Percentiles rank a stretch among this genome's conserved stretches.
phyloP scores from a whole-genome alignment of 495 filamentous ascomycete species.

The Hyaloscypha bicolor region DNA sequence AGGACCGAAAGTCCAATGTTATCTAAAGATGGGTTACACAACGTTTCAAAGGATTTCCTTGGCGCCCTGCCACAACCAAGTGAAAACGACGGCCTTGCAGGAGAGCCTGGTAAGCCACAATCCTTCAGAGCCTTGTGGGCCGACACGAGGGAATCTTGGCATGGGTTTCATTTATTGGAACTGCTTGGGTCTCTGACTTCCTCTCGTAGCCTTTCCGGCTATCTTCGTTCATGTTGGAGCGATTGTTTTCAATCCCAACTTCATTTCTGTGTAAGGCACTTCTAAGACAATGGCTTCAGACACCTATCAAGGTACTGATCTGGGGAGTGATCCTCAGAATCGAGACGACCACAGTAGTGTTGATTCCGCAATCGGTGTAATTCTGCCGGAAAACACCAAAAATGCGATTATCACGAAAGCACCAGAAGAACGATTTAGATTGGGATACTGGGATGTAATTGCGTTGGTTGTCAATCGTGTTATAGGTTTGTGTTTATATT shows the following conservation, averaged over 20 bases:
- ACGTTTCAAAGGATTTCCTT: conserved; percentile 1
- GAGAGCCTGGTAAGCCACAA: not conserved
- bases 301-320: conserved; percentile 5
- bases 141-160: not conserved
- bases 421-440: conserved; percentile 31
- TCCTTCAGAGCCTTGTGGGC: conserved; percentile 2
- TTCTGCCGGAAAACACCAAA: conserved; percentile 21
- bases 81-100: not conserved
- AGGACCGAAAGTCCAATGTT: not conserved
- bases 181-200: not conserved
- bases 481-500: conserved; percentile 29
- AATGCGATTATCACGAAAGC: conserved; percentile 34
- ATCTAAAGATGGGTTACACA: not conserved
- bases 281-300: conserved; percentile 12
- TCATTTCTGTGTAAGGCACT: not conserved
- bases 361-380: conserved; percentile 12
- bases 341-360: conserved; percentile 13
- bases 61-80: not conserved
- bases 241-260: not conserved
- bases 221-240: not conserved
- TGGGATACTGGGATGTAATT: conserved; percentile 31
- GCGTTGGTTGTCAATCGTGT: conserved; percentile 36
- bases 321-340: conserved; percentile 9
- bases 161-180: not conserved
- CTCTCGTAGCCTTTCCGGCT: no score